Evolutionary conservation across 345 rosid species (phyloP).

Genomic region (Linum tenue): DNA sequence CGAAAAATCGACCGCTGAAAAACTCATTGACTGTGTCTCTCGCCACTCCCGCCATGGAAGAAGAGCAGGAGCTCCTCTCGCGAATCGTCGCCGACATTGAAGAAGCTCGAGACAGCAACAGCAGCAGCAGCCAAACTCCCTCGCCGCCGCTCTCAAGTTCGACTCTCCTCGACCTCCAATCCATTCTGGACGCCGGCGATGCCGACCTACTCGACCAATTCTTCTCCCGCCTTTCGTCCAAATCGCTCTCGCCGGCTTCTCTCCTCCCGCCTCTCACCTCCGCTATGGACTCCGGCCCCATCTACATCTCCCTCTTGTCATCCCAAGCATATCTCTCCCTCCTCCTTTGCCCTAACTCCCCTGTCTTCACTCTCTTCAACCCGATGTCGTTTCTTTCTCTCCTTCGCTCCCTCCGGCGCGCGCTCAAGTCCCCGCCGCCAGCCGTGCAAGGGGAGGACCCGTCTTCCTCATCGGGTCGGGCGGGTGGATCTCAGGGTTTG

Average conservation of each 20-base stretch:
- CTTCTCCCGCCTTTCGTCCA: conserved; percentile 40
- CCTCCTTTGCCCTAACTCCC: conserved; percentile 54
- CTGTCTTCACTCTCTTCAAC: conserved; percentile 69
- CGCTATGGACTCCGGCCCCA: conserved; percentile 51
- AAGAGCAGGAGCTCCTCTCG: background rate
- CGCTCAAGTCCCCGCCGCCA: conserved; percentile 35
- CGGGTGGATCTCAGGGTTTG: conserved; percentile 16
- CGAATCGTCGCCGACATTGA: conserved; percentile 15
- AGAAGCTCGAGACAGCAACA: conserved; percentile 2
- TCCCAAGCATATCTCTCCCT: conserved; percentile 53
- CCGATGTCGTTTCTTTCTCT: conserved; percentile 65
- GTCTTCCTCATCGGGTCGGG: background rate
- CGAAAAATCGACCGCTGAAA: too few relatives aligned
- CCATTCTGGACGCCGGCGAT: conserved; percentile 38
- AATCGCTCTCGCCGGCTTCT: conserved; percentile 31
- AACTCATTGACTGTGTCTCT: too few relatives aligned
- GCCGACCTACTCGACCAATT: conserved; percentile 37
- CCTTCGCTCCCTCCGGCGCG: conserved; percentile 61
- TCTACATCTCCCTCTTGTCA: conserved; percentile 37
- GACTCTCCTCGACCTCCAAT: conserved; percentile 44
- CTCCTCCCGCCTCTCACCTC: conserved; percentile 42
- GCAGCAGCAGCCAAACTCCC: background rate
- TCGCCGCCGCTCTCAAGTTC: conserved; percentile 21
- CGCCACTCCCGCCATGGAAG: conserved; percentile 3
- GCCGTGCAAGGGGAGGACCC: background rate